Base-by-base conservation (phyloP, 768 basidiomycete genomes). In the Mycena rebaudengoi region DNA sequence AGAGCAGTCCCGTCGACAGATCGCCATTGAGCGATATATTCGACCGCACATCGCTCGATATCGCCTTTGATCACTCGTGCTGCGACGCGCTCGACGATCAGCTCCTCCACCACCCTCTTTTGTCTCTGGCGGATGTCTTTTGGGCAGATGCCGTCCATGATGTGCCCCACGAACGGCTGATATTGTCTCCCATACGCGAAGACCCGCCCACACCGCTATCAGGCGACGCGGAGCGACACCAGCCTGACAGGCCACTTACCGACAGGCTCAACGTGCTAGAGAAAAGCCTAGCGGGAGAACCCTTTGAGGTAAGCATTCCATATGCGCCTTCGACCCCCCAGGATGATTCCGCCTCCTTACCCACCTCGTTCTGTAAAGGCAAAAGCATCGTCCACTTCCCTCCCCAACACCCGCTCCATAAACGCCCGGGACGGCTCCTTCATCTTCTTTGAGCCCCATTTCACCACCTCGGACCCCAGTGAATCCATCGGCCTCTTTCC, bases 401-500 rank as follows among this genome's bases (percentile, higher is more conserved):
- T 12, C 10, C 12, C 10, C 14, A 25, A 7, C 16, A 25, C 25
- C 10, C 28, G 16, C 14, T 30, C 28, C n/a, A 39, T 18, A 35
- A 46, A 20, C 18, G 20, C n/a, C 12, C 35, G 7, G 10, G 20
- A n/a, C 29, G 20, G 2, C 28, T 11, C 54, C 2, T 59, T 49
- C 37, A 46, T 39, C 11, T 43, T 33, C 12, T 23, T 6, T 16
- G 33, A 25, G 18, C 32, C 21, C 3, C 56, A 44, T 16, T 29
- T 57, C n/a, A 39, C 33, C 62, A 21, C 21, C 10, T 10, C 62
- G 16, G 58, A 55, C 58, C 58, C 64, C 13, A 54, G 57, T 25
- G 53, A 59, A 26, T 53, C 66, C 21, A 60, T 63, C 30, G 60
- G 61, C 44, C 53, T 57, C 44, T 67, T 59, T 46, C 66, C 66